Evolutionary conservation across 768 basidiomycete genomes (phyloP), one percentile per base, ranked within the genome.

Genomic region (Lentinula boryana): DNA sequence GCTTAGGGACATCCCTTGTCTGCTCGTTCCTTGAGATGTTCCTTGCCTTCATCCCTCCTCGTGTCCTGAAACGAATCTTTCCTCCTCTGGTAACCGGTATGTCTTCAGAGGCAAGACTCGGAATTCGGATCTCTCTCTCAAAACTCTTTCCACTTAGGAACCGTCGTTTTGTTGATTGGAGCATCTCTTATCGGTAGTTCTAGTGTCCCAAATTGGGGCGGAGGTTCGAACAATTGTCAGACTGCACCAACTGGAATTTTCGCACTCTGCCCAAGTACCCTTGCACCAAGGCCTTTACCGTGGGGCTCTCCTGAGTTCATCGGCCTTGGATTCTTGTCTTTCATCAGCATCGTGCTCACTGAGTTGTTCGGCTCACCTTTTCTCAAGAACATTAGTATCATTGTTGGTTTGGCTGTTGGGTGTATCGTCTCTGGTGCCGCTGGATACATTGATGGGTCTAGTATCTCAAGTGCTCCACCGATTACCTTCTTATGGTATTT

Each of bases 351-450:
- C 16, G 54, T 56, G 50, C 21, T 58, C 9, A 56, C 27, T 56
- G 91, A 95, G 69, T 72, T 93, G 18, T 91, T 93, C 64, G 93
- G 92, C 6, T 87, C 86, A 3, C 93, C 91, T 0, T 94, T 95
- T 76, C 71, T 95, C 68, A 88, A 89, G 73, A 93, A 92, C 66
- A 80, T 84, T 58, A 86, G 85, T 32, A 85, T 91, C 64, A 88
- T 93, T 56, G 80, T 91, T 21, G 89, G 90, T 0, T 75, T 93
- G 16, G 77, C 79, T 7, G 83, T 93, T 1, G 91, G 92, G 1
- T 91, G 89, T 62, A 91, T 93, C 60, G 90, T 93, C 1, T 83
- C 90, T 1, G 91, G 88, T 40, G 87, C 87, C 15, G 76, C 86
- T 1, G 91, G 91, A 0, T 93, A 94, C 66, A 88, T 93, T 27